phyloP scores from a whole-genome alignment of 2,329 filamentous ascomycete genomes.

The Pyricularia pennisetigena region DNA sequence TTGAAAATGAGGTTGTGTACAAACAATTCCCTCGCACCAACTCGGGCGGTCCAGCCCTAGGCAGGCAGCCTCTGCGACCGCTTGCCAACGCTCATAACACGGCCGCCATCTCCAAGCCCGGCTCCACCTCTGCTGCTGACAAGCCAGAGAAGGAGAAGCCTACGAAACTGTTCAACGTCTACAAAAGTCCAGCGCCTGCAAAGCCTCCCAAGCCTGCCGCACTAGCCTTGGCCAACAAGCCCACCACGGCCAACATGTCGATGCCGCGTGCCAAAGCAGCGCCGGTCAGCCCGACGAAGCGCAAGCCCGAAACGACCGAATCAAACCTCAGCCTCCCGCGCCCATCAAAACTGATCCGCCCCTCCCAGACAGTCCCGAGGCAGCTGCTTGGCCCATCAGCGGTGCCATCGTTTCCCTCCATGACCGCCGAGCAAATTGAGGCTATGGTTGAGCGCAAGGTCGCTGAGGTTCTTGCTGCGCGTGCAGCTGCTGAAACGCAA shows the following conservation, averaged over 20 bases:
- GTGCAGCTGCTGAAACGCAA: conserved; percentile 32
- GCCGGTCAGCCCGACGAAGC: conserved; percentile 26
- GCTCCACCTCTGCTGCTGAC: conserved; percentile 36
- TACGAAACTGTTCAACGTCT: conserved; percentile 78
- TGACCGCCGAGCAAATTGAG: conserved; percentile 71
- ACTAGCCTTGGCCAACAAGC: conserved; percentile 10
- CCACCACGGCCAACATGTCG: conserved; percentile 20
- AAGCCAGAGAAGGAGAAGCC: conserved; percentile 55
- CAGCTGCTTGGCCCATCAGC: neutral
- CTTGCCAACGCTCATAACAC: conserved; percentile 61
- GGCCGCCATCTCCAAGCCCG: conserved; percentile 24
- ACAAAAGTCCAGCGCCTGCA: conserved; percentile 53
- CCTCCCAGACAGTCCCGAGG: conserved; percentile 9
- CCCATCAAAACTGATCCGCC: conserved; percentile 32
- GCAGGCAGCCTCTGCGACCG: conserved; percentile 70
- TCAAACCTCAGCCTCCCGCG: conserved; percentile 17
- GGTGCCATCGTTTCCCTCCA: conserved; percentile 23
- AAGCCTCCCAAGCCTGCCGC: conserved; percentile 30
- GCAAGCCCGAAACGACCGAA: conserved; percentile 22
- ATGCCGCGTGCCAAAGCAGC: conserved; percentile 16
- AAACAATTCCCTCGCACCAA: conserved; percentile 56
- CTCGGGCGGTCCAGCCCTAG: conserved; percentile 28
- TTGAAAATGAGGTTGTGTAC: conserved; percentile 91
- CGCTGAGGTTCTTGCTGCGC: conserved; percentile 76
- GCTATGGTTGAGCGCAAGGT: conserved; percentile 89